Percentiles rank a stretch among this genome's conserved stretches.
These are phyloP conservation scores for Coemansia sp. DNA, from an alignment of 192 early-diverging fungal genomes.

Conservation along the genomic window DNA sequence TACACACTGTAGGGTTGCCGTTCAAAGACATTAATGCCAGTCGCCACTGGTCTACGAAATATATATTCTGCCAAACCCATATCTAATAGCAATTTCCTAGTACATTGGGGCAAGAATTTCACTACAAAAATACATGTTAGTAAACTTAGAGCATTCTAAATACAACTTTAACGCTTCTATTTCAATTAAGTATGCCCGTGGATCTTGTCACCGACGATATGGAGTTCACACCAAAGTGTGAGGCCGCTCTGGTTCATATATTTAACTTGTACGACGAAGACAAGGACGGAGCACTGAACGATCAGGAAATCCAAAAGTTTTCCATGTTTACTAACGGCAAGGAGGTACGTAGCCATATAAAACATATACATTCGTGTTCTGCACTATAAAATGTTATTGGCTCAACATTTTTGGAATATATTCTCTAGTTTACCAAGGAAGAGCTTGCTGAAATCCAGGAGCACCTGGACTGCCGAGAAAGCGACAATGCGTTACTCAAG, in stretches of 20 bases:
- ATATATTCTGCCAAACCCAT: too few species aligned
- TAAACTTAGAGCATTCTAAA: too few species aligned
- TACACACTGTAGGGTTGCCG: too few species aligned
- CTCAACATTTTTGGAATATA: too few species aligned
- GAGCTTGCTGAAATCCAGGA: constrained; percentile 62
- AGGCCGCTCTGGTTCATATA: constrained; percentile 58
- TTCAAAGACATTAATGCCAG: too few species aligned
- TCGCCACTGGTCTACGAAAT: too few species aligned
- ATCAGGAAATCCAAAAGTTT: constrained; percentile 56
- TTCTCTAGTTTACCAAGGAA: constrained; percentile 24
- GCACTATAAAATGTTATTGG: not conserved
- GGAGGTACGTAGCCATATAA: constrained; percentile 26
- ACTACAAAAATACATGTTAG: too few species aligned
- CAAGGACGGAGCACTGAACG: constrained; percentile 57
- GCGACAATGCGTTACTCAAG: constrained; percentile 56
- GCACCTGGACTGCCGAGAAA: constrained; percentile 62
- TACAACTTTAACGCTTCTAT: not conserved
- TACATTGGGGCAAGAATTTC: too few species aligned
- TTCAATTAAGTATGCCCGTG: constrained; percentile 10
- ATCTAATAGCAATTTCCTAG: too few species aligned
- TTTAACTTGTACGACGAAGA: constrained; percentile 63
- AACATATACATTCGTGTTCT: not conserved
- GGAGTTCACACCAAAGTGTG: constrained; percentile 50
- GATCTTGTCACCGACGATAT: constrained; percentile 51
- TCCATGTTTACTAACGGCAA: constrained; percentile 60